phyloP scores from a whole-genome alignment of 2,329 filamentous ascomycete species.

The Gnomoniopsis smithogilvyi region DNA sequence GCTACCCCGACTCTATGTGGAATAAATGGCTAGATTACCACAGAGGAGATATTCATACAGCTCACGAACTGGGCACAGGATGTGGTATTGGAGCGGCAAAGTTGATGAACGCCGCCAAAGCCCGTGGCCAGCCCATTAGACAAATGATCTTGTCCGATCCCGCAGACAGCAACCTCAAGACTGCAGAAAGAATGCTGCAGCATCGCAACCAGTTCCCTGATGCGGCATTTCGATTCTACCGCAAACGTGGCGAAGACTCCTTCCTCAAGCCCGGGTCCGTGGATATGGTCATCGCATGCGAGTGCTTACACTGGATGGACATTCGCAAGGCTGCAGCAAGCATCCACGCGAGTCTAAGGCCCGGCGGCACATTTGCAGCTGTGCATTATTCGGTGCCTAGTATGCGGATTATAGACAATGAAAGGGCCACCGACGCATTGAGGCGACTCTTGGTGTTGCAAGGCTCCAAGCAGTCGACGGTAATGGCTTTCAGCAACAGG shows the following conservation, averaged over 20 bases:
- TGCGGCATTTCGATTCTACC: background rate
- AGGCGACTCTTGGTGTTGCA: background rate
- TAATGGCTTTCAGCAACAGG: background rate
- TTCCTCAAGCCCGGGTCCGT: background rate
- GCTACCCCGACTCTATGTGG: conserved; percentile 1
- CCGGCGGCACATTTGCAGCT: conserved; percentile 4
- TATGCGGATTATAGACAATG: background rate
- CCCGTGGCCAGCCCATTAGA: background rate
- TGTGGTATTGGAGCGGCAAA: conserved; percentile 1
- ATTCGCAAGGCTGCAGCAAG: background rate
- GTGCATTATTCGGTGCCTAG: background rate
- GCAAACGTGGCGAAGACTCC: background rate
- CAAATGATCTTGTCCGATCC: conserved; percentile 8
- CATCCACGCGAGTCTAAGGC: background rate
- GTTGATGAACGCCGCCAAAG: background rate
- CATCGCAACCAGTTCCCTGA: background rate
- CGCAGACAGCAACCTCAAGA: background rate
- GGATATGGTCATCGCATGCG: conserved; percentile 9
- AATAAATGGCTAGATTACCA: conserved; percentile 1
- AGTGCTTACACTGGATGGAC: conserved; percentile 8
- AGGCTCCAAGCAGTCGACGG: background rate
- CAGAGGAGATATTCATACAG: background rate
- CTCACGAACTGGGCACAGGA: conserved; percentile 5
- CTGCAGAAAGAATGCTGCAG: background rate
- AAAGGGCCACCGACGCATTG: background rate